Evolutionary conservation across 2,329 filamentous ascomycete genomes (phyloP).

Genomic region (Sporothrix pseudoabietina): DNA sequence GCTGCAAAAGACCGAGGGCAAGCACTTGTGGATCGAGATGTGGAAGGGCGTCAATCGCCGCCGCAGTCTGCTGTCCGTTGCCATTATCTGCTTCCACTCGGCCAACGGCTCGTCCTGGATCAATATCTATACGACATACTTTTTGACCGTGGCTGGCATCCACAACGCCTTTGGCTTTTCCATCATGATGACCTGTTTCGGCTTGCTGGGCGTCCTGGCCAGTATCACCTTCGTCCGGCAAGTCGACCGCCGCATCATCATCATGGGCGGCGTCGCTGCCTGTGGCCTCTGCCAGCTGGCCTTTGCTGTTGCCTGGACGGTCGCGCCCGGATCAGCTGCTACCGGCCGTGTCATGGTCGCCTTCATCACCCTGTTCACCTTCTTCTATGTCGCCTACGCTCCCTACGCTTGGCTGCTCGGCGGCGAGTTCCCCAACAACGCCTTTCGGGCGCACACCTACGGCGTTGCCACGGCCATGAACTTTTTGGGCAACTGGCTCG

Average conservation of each 20-base stretch:
- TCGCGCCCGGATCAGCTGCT: conserved; percentile 35
- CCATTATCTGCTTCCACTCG: conserved; percentile 41
- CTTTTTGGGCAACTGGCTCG: conserved; percentile 47
- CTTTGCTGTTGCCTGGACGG: conserved; percentile 41
- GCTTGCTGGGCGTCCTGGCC: conserved; percentile 41
- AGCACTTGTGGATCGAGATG: conserved; percentile 41
- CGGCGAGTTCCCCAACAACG: conserved; percentile 46
- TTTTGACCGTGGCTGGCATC: conserved; percentile 41
- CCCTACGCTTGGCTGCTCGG: conserved; percentile 47
- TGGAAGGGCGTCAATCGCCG: conserved; percentile 40
- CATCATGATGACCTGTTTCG: conserved; percentile 43
- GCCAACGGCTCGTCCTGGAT: conserved; percentile 39
- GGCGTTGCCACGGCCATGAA: conserved; percentile 45
- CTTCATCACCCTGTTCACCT: conserved; percentile 41
- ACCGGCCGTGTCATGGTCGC: conserved; percentile 40
- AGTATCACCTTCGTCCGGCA: conserved; percentile 40
- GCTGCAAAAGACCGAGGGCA: conserved; percentile 36
- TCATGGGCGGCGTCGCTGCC: conserved; percentile 40
- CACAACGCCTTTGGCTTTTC: conserved; percentile 42
- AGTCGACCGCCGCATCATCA: conserved; percentile 41
- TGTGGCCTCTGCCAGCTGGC: conserved; percentile 42
- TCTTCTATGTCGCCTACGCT: conserved; percentile 43
- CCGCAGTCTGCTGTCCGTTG: conserved; percentile 40
- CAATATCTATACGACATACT: conserved; percentile 42
- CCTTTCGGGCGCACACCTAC: conserved; percentile 46